Evolutionary conservation across 371 early-diverging fungal species (phyloP).

Genomic region (Blastocladiella emersonii): DNA sequence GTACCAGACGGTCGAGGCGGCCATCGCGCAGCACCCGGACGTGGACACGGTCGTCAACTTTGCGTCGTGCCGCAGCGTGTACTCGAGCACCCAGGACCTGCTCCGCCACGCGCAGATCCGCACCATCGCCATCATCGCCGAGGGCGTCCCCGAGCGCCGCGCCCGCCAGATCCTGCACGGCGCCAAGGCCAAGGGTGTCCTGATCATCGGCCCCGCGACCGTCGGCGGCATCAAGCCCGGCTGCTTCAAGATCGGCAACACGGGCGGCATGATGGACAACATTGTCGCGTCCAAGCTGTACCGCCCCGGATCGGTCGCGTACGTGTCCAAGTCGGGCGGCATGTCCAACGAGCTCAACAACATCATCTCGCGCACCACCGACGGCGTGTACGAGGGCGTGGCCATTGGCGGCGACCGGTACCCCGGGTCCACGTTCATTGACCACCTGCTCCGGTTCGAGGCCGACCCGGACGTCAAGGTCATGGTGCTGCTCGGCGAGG

Average conservation of each 20-base stretch:
- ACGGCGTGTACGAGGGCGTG: conserved; percentile 97
- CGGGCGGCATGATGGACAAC: conserved; percentile 99
- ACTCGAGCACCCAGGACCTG: conserved; percentile 78
- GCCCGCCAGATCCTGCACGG: conserved; percentile 76
- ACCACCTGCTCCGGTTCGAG: conserved; percentile 89
- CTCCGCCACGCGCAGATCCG: conserved; percentile 62
- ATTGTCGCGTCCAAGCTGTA: conserved; percentile 92
- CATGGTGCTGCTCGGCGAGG: conserved; percentile 89
- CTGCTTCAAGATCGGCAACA: conserved; percentile 98
- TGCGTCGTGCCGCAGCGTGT: conserved; percentile 91
- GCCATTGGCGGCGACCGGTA: conserved; percentile 98
- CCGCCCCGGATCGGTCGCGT: conserved; percentile 89
- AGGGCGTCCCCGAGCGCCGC: conserved; percentile 95
- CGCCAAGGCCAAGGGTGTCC: conserved; percentile 65
- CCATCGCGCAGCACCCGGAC: conserved; percentile 71
- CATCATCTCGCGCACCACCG: conserved; percentile 85
- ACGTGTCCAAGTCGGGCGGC: conserved; percentile 96
- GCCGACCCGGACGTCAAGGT: conserved; percentile 86
- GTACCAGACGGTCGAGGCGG: conserved; percentile 74
- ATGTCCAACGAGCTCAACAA: conserved; percentile 99
- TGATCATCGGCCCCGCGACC: conserved; percentile 94
- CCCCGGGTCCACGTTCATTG: conserved; percentile 96
- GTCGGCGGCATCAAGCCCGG: conserved; percentile 98
- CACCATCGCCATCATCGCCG: conserved; percentile 93
- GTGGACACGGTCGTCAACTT: conserved; percentile 93